A percentile compares a stretch with the other conserved stretches of the same genome.
These are phyloP conservation scores for Plasmopara viticola DNA, from an alignment of 352 stramenopile species.

Conservation along the genomic window DNA sequence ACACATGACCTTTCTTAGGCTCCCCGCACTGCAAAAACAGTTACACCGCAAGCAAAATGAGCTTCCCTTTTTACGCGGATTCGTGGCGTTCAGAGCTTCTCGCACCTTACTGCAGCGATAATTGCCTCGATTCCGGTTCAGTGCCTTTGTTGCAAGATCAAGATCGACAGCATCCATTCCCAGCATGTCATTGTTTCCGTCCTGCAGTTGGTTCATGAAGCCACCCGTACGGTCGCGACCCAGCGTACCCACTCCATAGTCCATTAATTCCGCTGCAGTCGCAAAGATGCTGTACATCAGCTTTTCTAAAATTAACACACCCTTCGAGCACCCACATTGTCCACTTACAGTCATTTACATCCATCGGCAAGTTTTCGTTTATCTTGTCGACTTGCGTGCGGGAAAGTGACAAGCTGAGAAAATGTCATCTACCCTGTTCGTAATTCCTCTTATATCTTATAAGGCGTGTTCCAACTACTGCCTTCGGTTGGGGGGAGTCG, in stretches of 20 bases:
- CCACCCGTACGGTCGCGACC: slow-evolving; percentile 19
- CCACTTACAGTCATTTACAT: slow-evolving; percentile 15
- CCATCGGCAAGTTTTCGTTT: slow-evolving; percentile 30
- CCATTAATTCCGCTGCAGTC: slow-evolving; percentile 43
- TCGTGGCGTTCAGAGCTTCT: background rate
- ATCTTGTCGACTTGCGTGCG: slow-evolving; percentile 11
- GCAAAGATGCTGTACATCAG: slow-evolving; percentile 6
- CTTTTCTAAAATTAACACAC: background rate
- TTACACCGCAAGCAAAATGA: background rate
- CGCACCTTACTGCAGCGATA: slow-evolving; percentile 80
- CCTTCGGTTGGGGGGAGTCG: too few relatives aligned
- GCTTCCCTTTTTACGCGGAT: background rate
- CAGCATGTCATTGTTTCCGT: slow-evolving; percentile 22
- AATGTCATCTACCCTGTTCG: background rate
- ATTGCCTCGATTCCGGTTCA: slow-evolving; percentile 81
- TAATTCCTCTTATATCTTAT: background rate
- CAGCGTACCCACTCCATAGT: slow-evolving; percentile 36
- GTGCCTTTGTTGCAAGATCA: slow-evolving; percentile 47
- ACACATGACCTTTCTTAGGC: slow-evolving; percentile 84
- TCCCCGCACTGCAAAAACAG: slow-evolving; percentile 54
- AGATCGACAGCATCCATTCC: slow-evolving; percentile 31
- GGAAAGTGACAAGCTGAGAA: slow-evolving; percentile 8
- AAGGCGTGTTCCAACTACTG: too few relatives aligned
- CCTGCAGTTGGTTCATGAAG: slow-evolving; percentile 57
- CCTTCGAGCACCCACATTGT: background rate